Evolutionary conservation across 208 protist species (phyloP), one percentile per base, ranked within the genome.

Genomic region (Acanthamoeba lenticulata): DNA sequence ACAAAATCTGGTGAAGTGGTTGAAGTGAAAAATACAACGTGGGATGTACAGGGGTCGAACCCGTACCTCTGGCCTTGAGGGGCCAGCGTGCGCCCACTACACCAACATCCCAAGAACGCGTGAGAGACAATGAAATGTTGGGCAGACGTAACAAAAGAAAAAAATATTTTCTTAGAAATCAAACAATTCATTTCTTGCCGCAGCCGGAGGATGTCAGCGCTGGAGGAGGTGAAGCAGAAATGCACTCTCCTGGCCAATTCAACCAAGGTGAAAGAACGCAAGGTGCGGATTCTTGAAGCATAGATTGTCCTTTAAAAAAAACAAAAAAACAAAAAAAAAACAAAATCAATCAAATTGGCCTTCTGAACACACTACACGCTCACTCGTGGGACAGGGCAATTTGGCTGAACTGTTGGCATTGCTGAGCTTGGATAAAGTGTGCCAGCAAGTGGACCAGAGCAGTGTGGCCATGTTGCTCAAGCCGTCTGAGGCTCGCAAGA

Each of bases 241-340:
- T 91, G 85, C 15, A 72, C 13, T 13, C 49, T 91, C 24, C 55
- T 91, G 15, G 57, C 55, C 47, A 47, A 47, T 0, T 65, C 85
- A 9, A 65, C 49, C 24, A 91, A 91, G 55, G 85, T 91, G 19
- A 91, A 91, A 49, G 85, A 91, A 38, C 85, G 85, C 55, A 91
- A 74, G 85, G 85, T 91, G 27, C 27, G 57, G 5, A 6, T 6
- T 21, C 27, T 27, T 6, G 60, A 79, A 29, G 34, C 24, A 52
- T 17, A 52, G 5, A 36, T 83, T 83, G 5, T 42, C 4, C 11
- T 83, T 42, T 83, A 52, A 52, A 5, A 52, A 52, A 19, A 52
- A 19, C n/a, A n/a, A n/a, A n/a, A n/a, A n/a, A n/a, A n/a, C n/a
- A n/a, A n/a, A n/a, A n/a, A n/a, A n/a, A n/a, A n/a, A 52, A 52